phyloP scores from a whole-genome alignment of 495 filamentous ascomycete species.

The Evernia prunastri region DNA sequence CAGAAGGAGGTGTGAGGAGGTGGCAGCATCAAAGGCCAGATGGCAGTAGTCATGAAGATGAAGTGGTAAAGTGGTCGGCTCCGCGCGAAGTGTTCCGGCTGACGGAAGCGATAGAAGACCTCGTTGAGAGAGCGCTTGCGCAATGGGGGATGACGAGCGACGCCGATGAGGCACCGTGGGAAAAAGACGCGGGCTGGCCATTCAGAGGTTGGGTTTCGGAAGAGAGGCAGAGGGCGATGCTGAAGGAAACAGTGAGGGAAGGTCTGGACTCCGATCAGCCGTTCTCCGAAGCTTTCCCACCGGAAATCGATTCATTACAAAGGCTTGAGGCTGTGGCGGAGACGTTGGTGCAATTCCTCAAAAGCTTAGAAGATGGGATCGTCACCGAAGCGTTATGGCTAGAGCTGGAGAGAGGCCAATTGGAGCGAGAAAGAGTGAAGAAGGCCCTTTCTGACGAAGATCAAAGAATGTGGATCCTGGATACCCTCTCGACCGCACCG shows the following conservation, averaged over 20 bases:
- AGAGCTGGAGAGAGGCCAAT: slow-evolving; percentile 57
- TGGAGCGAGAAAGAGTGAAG: slow-evolving; percentile 44
- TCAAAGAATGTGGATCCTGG: slow-evolving; percentile 60
- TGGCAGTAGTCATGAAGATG: slow-evolving; percentile 39
- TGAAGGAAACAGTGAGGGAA: slow-evolving; percentile 32
- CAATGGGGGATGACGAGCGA: slow-evolving; percentile 74
- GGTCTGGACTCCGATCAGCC: slow-evolving; percentile 56
- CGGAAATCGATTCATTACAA: slow-evolving; percentile 52
- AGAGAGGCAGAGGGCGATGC: slow-evolving; percentile 24
- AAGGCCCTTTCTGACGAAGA: slow-evolving; percentile 51
- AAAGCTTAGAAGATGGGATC: slow-evolving; percentile 66
- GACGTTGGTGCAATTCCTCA: slow-evolving; percentile 63
- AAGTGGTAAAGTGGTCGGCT: slow-evolving; percentile 57
- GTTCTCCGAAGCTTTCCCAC: slow-evolving; percentile 50
- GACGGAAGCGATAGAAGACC: slow-evolving; percentile 71
- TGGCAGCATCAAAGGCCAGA: slow-evolving; percentile 38
- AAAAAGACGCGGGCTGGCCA: slow-evolving; percentile 61
- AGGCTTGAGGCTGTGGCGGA: slow-evolving; percentile 64
- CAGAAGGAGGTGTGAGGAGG: slow-evolving; percentile 63
- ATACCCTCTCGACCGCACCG: slow-evolving; percentile 62
- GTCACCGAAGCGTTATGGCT: slow-evolving; percentile 64
- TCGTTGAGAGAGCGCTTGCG: slow-evolving; percentile 67
- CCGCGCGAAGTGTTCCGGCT: slow-evolving; percentile 83
- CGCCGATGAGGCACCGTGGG: slow-evolving; percentile 47
- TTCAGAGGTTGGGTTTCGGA: slow-evolving; percentile 38